Evolutionary conservation across 805 yeast genomes (phyloP).

Genomic region (Brettanomyces custersianus): DNA sequence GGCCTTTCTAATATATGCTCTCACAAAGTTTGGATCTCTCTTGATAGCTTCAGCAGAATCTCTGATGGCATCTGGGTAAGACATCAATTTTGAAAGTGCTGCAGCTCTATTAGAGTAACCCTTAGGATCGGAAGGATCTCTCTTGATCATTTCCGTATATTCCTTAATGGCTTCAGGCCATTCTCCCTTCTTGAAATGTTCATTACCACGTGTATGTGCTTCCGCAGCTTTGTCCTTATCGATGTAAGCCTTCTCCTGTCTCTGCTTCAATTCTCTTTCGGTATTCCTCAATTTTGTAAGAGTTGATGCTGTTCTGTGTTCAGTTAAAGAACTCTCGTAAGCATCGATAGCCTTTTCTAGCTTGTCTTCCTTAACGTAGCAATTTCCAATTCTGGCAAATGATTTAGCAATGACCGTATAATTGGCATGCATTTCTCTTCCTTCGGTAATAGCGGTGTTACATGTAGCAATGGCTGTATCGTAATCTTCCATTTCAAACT

Average conservation of each 20-base stretch:
- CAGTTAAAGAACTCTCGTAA: slow-evolving; percentile 89
- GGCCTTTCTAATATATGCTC: slow-evolving; percentile 97
- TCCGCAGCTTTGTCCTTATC: slow-evolving; percentile 92
- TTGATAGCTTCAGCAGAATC: slow-evolving; percentile 89
- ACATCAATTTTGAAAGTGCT: slow-evolving; percentile 85
- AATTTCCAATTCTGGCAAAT: slow-evolving; percentile 82
- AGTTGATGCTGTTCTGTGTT: slow-evolving; percentile 93
- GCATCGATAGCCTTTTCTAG: slow-evolving; percentile 62
- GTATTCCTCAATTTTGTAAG: slow-evolving; percentile 78
- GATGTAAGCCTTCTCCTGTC: slow-evolving; percentile 70
- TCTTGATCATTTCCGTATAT: slow-evolving; percentile 90
- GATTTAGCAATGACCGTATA: slow-evolving; percentile 89
- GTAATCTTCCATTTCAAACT: slow-evolving; percentile 88
- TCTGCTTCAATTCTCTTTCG: slow-evolving; percentile 75
- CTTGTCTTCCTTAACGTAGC: slow-evolving; percentile 69
- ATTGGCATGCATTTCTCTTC: slow-evolving; percentile 85
- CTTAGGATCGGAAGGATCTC: slow-evolving; percentile 95
- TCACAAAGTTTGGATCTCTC: slow-evolving; percentile 79
- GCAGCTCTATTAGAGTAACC: slow-evolving; percentile 99
- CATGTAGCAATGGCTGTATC: slow-evolving; percentile 81
- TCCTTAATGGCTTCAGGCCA: slow-evolving; percentile 96
- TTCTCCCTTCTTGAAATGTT: slow-evolving; percentile 78
- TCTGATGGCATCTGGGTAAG: slow-evolving; percentile 92
- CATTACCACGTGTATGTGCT: slow-evolving; percentile 90
- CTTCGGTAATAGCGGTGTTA: slow-evolving; percentile 75